Evolutionary conservation across 129 eudicot genomes (phyloP), one percentile per base, ranked within the genome.

Genomic region (Arctium lappa): DNA sequence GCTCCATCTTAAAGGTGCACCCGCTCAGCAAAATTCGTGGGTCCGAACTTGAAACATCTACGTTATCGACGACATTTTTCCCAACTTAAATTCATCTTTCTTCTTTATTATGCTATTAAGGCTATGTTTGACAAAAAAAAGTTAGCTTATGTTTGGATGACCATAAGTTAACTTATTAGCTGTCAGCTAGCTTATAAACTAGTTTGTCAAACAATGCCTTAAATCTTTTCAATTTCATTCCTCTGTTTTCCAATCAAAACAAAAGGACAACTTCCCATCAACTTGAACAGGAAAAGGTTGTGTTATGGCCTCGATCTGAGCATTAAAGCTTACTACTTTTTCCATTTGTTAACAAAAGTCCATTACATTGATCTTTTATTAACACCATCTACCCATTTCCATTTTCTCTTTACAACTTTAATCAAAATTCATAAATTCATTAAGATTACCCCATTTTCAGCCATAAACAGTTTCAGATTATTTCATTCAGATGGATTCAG

Each of bases 401-500:
- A 18, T 81, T 81, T 75, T 36, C 56, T 5, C 30, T 70, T 81
- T 73, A 79, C 12, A 82, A 63, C 63, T 4, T 39, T 10, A 65
- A 29, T 44, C 56, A 10, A 37, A 18, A 39, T 38, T 3, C 84
- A 12, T 56, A 37, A 40, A 74, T 6, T 40, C 74, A 10, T 83
- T 65, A 22, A 22, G 31, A 62, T 38, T 76, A 36, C 78, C 39
- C 78, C 39, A 75, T 72, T 3, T 69, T 18, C 39, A 65, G 34
- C 29, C 22, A 53, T 83, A 69, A 69, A 73, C 62, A 46, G 8
- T 69, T n/a, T 50, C 68, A 10, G n/a, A 27, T 86, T 80, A 63
- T 74, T 76, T 74, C 72, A 30, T 83, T 73, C 94, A 95, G 97
- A 95, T 95, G 98, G 97, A 91, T 78, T 70, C 87, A 4, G 76